phyloP scores from a whole-genome alignment of 768 basidiomycete species.

The Boletus tomentosulus region DNA sequence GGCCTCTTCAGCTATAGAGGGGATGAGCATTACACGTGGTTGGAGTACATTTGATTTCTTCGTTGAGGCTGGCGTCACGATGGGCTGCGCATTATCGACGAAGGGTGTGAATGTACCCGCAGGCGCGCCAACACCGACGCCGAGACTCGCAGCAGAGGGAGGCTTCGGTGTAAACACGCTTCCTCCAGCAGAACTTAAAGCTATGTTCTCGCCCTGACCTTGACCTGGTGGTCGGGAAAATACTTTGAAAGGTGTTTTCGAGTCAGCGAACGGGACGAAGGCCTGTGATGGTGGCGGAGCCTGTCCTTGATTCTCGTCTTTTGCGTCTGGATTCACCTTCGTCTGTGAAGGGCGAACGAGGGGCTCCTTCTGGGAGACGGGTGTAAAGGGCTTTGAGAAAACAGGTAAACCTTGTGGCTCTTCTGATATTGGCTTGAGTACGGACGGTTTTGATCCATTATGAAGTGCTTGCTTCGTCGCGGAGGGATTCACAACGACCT shows the following conservation, averaged over 20 bases:
- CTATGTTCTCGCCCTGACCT: conserved; percentile 39
- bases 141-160: conserved; percentile 8
- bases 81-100: conserved; percentile 20
- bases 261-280: conserved; percentile 40
- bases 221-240: conserved; percentile 60
- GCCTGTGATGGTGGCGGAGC: conserved; percentile 28
- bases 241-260: conserved; percentile 49
- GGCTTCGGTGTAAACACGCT: conserved; percentile 46
- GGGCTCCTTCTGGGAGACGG: conserved; percentile 41
- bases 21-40: conserved; percentile 14
- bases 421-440: conserved; percentile 34
- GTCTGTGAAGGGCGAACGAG: conserved; percentile 23
- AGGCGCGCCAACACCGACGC: conserved; percentile 3
- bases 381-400: conserved; percentile 65
- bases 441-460: conserved; percentile 18
- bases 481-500: conserved; percentile 13
- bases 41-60: conserved; percentile 20
- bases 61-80: conserved; percentile 14
- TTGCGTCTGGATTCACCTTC: conserved; percentile 13
- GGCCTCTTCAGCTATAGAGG: conserved; percentile 23
- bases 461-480: conserved; percentile 27
- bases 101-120: conserved; percentile 37
- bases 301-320: conserved; percentile 17
- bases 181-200: conserved; percentile 15
- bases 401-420: conserved; percentile 38